A percentile compares a stretch with the other conserved stretches of the same genome.
These are phyloP conservation scores for Alternaria solani DNA, from an alignment of 2,329 filamentous ascomycete genomes.

Conservation along the genomic window DNA sequence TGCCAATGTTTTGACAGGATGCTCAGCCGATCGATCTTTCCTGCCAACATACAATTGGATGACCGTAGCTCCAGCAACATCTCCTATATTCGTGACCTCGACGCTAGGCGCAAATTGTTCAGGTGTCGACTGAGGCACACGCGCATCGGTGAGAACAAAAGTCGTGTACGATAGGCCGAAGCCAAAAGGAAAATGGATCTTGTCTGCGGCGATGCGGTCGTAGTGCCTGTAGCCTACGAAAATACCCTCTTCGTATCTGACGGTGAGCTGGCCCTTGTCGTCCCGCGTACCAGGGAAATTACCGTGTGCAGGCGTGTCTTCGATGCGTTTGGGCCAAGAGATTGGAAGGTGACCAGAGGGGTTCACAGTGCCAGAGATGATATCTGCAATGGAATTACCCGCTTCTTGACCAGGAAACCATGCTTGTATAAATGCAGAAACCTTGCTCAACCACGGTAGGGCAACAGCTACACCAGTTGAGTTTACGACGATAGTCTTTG, in stretches of 20 bases:
- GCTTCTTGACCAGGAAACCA: conserved; percentile 55
- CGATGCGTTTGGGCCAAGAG: conserved; percentile 49
- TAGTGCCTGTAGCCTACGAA: conserved; percentile 66
- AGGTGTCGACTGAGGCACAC: conserved; percentile 69
- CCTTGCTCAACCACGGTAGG: conserved; percentile 70
- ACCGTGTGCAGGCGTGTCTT: conserved; percentile 47
- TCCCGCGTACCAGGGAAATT: conserved; percentile 52
- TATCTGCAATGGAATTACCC: conserved; percentile 53
- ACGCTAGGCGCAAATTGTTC: conserved; percentile 44
- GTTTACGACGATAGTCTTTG: conserved; percentile 75
- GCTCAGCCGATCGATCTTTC: conserved; percentile 43
- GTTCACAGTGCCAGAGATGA: conserved; percentile 51
- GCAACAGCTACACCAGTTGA: conserved; percentile 79
- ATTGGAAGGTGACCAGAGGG: conserved; percentile 52
- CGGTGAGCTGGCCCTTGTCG: conserved; percentile 66
- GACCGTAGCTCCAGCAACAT: conserved; percentile 58
- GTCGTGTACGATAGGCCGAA: conserved; percentile 52
- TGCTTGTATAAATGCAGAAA: conserved; percentile 51
- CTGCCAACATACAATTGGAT: conserved; percentile 67
- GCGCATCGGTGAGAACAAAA: conserved; percentile 57
- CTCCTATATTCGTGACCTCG: conserved; percentile 62
- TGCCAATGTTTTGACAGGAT: conserved; percentile 73
- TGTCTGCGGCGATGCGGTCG: conserved; percentile 67
- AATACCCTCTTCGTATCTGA: conserved; percentile 62
- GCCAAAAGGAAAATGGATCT: conserved; percentile 53